phyloP scores from a whole-genome alignment of 352 stramenopile species.

The Pythium aquatile region DNA sequence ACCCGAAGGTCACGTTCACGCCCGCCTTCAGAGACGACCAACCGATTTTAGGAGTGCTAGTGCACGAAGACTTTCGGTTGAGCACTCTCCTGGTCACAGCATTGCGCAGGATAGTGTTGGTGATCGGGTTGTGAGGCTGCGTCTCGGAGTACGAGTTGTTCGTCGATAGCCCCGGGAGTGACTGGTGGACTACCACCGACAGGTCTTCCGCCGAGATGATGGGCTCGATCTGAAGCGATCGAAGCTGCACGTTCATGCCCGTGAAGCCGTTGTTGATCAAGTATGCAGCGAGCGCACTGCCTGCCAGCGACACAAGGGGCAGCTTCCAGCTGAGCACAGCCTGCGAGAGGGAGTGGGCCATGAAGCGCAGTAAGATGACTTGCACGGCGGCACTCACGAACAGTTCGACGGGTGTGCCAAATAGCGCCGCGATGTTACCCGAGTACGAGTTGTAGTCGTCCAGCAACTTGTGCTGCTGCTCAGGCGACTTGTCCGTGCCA shows the following conservation, averaged over 20 bases:
- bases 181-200: not conserved
- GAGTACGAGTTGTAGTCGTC: too few relatives aligned
- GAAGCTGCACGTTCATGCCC: not conserved
- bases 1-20: slow-evolving; percentile 1
- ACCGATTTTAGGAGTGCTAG: not conserved
- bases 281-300: not conserved
- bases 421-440: too few relatives aligned
- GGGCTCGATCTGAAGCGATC: not conserved
- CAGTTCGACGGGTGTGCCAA: not conserved
- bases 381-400: not conserved
- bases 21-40: not conserved
- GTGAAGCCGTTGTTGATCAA: slow-evolving; percentile 3
- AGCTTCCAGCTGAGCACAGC: not conserved
- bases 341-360: not conserved
- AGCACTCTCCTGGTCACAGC: not conserved
- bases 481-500: not conserved
- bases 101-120: slow-evolving; percentile 14
- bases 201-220: not conserved
- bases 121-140: slow-evolving; percentile 2
- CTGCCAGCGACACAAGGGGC: not conserved
- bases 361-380: not conserved
- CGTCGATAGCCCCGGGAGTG: not conserved
- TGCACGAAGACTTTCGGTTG: not conserved
- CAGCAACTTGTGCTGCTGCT: not conserved
- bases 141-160: slow-evolving; percentile 2